Base-by-base conservation (phyloP, 2,329 filamentous ascomycete species). In the Conoideocrella luteorostrata region DNA sequence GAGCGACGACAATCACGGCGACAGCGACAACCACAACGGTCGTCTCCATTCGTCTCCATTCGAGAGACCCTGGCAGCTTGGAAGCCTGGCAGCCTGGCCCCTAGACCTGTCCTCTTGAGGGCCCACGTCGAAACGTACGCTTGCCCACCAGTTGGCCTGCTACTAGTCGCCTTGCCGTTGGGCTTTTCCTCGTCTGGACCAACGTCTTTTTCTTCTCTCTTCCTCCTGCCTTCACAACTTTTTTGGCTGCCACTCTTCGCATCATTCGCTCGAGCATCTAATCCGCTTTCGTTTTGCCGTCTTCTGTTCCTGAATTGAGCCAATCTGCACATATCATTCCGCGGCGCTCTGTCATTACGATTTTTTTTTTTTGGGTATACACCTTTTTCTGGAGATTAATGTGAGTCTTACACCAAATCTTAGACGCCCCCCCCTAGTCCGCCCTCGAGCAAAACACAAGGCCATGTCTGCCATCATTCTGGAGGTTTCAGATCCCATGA, bases 321-420 rank as follows among this genome's bases (percentile, higher is more conserved):
- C 39, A 24, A 34, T 32, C 17, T 23, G 20, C 23, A 15, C 28
- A 22, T 37, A 4, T 15, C 5, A 4, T 29, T 10, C 21, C 20
- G 24, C 12, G 18, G 24, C 32, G 11, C 18, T 15, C 15, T 32
- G 10, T n/a, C 35, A 13, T 28, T 20, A 13, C 29, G 12, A 13
- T n/a, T 11, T 12, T 30, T 17, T 46, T 24, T 23, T 28, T n/a
- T n/a, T n/a, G n/a, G n/a, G 35, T 43, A 32, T 26, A 24, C 12
- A 18, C 28, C 22, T 46, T 46, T 49, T 53, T 50, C 49, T 56
- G 49, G 55, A 61, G 47, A 62, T 63, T 57, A 62, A 63, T 63
- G 61, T 64, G 58, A 64, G 61, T 64, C 51, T 39, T 10, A 13
- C 44, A 35, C 35, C 35, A 22, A 20, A 12, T 21, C 33, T 15